These are phyloP conservation scores for Hibiscus trionum DNA, from an alignment of 345 rosid species.

Conservation along the genomic window DNA sequence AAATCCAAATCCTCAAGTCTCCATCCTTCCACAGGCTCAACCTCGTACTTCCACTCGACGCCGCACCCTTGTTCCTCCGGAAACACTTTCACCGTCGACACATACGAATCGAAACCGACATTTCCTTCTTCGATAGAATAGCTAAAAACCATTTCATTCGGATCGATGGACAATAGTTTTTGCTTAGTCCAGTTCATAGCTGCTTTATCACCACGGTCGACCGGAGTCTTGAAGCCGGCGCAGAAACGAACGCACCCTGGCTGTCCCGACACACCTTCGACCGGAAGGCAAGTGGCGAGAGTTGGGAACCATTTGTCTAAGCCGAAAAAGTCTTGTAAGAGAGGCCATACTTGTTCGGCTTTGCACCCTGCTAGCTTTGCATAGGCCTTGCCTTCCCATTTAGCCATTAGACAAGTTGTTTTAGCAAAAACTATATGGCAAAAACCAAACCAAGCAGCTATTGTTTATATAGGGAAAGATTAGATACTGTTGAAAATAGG, in stretches of 20 bases:
- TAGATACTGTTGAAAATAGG: too few species aligned
- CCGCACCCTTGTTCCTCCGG: constrained; percentile 20
- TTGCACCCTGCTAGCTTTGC: constrained; percentile 17
- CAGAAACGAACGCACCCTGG: constrained; percentile 46
- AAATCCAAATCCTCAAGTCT: constrained; percentile 28
- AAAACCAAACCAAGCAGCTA: too few species aligned
- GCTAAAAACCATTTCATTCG: constrained; percentile 15
- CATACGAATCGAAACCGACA: constrained; percentile 34
- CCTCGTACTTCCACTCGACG: constrained; percentile 39
- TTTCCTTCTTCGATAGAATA: constrained; percentile 38
- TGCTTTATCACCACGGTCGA: not conserved
- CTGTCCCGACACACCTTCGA: constrained; percentile 32
- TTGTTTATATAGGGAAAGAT: too few species aligned
- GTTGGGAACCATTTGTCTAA: constrained; percentile 48
- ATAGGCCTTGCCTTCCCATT: not conserved
- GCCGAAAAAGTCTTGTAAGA: constrained; percentile 43
- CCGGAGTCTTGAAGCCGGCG: constrained; percentile 40
- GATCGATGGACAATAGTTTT: constrained; percentile 33
- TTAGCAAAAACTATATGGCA: too few species aligned
- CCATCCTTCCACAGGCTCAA: constrained; percentile 37
- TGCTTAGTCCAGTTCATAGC: constrained; percentile 38
- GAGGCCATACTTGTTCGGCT: constrained; percentile 40
- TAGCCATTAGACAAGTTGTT: not conserved
- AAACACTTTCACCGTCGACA: constrained; percentile 24
- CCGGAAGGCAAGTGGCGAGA: constrained; percentile 26